Conservation (phyloP, 371 early-diverging fungal genomes). For the Zychaea mexicana region DNA sequence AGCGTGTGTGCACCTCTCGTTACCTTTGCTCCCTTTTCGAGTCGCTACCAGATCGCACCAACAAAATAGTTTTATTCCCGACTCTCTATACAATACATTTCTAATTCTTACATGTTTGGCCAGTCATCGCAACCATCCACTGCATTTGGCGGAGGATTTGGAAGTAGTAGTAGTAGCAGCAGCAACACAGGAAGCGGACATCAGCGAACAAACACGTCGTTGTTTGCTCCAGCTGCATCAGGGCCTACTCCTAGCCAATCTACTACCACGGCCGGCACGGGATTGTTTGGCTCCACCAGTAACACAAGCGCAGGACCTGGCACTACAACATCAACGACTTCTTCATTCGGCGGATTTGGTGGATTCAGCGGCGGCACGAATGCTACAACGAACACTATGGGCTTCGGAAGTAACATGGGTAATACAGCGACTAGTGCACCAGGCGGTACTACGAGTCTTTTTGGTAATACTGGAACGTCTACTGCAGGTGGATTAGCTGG, state of each 20-base stretch:
- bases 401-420: not conserved
- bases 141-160: not conserved
- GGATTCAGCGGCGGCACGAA: not conserved
- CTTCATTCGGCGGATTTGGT: not conserved
- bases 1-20: too few relatives aligned
- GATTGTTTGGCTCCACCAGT: conserved; percentile 6
- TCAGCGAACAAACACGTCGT: conserved; percentile 21
- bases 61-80: too few relatives aligned
- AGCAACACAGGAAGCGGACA: conserved; percentile 12
- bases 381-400: not conserved
- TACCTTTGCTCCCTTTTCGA: too few relatives aligned
- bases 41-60: too few relatives aligned
- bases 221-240: conserved; percentile 18
- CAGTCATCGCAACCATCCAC: not conserved
- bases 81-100: too few relatives aligned
- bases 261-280: not conserved
- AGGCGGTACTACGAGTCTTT: too few relatives aligned
- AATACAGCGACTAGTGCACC: not conserved
- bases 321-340: not conserved
- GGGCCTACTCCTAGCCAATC: not conserved
- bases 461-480: too few relatives aligned
- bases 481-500: too few relatives aligned
- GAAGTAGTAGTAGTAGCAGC: not conserved
- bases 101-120: not conserved
- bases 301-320: not conserved